Conservation (phyloP, 805 yeast genomes). For the Metschnikowia lochheadii region DNA sequence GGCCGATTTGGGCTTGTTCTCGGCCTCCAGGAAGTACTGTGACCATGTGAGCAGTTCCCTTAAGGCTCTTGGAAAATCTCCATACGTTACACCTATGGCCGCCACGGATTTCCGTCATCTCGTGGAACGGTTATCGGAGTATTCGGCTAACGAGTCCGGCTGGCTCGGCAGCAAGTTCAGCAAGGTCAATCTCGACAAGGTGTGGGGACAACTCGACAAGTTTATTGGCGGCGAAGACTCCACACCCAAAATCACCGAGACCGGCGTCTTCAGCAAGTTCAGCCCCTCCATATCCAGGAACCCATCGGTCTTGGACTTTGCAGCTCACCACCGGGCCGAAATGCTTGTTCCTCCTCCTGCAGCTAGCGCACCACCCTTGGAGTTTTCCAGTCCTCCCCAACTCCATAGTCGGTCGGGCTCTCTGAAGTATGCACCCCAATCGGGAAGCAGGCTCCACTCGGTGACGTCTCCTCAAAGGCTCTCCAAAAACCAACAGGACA, state of each 20-base stretch:
- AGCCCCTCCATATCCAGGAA: conserved; percentile 66
- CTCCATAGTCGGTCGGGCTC: conserved; percentile 2
- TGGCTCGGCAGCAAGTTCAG: conserved; percentile 64
- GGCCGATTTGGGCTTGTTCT: conserved; percentile 59
- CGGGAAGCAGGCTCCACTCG: neutral
- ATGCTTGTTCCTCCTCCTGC: conserved; percentile 3
- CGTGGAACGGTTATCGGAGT: conserved; percentile 44
- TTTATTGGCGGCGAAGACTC: conserved; percentile 80
- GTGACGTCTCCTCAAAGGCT: conserved; percentile 6
- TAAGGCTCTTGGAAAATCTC: conserved; percentile 30
- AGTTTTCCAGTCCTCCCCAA: conserved; percentile 13
- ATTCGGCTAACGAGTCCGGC: conserved; percentile 44
- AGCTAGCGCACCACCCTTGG: conserved; percentile 8
- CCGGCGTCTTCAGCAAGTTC: conserved; percentile 66
- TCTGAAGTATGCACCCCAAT: conserved; percentile 10
- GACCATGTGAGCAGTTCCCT: conserved; percentile 44
- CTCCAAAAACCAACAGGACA: neutral
- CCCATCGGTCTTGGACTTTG: conserved; percentile 36
- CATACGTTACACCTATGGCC: conserved; percentile 22
- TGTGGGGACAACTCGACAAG: conserved; percentile 87
- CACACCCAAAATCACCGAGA: conserved; percentile 34
- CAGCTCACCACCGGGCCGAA: conserved; percentile 7
- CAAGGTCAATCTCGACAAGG: conserved; percentile 69
- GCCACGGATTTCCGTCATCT: conserved; percentile 34
- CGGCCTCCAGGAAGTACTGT: conserved; percentile 59